These are phyloP conservation scores for Penicillium sp. DNA, from an alignment of 2,329 filamentous ascomycete genomes.

Conservation along the genomic window DNA sequence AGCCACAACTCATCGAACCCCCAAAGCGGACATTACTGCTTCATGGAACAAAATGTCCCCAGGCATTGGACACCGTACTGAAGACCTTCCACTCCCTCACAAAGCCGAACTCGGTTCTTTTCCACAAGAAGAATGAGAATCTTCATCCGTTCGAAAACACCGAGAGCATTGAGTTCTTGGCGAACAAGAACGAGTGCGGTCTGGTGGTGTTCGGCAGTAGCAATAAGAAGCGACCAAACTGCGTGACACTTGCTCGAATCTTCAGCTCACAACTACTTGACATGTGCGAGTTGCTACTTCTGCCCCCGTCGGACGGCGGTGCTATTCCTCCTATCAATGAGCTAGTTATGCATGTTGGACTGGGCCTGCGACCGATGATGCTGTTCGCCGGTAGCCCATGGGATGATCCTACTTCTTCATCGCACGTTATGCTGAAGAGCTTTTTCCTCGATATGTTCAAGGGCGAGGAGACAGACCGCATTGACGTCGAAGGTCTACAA, in stretches of 20 bases:
- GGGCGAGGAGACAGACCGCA: slow-evolving; percentile 69
- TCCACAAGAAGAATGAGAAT: slow-evolving; percentile 88
- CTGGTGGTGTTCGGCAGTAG: slow-evolving; percentile 77
- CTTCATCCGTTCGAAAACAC: slow-evolving; percentile 92
- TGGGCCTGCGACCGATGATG: slow-evolving; percentile 83
- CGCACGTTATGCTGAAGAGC: slow-evolving; percentile 80
- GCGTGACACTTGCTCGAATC: slow-evolving; percentile 72
- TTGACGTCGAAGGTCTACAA: slow-evolving; percentile 92
- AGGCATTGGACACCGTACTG: slow-evolving; percentile 74
- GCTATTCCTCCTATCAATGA: slow-evolving; percentile 41
- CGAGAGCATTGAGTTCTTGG: slow-evolving; percentile 86
- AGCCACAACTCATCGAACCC: slow-evolving; percentile 82
- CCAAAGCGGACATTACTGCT: slow-evolving; percentile 86
- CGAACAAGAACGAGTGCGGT: slow-evolving; percentile 88
- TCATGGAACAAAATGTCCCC: slow-evolving; percentile 76
- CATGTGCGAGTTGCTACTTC: slow-evolving; percentile 85
- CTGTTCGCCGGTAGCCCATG: slow-evolving; percentile 86
- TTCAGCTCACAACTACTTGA: slow-evolving; percentile 86
- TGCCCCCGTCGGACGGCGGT: slow-evolving; percentile 57
- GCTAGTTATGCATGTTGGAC: slow-evolving; percentile 58
- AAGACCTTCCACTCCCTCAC: slow-evolving; percentile 81
- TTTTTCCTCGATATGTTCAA: slow-evolving; percentile 88
- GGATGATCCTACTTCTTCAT: slow-evolving; percentile 70
- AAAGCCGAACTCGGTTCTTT: slow-evolving; percentile 77
- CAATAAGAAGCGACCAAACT: slow-evolving; percentile 93